These are phyloP conservation scores for Ballota nigra DNA, from an alignment of 257 asterid genomes.

Conservation along the genomic window DNA sequence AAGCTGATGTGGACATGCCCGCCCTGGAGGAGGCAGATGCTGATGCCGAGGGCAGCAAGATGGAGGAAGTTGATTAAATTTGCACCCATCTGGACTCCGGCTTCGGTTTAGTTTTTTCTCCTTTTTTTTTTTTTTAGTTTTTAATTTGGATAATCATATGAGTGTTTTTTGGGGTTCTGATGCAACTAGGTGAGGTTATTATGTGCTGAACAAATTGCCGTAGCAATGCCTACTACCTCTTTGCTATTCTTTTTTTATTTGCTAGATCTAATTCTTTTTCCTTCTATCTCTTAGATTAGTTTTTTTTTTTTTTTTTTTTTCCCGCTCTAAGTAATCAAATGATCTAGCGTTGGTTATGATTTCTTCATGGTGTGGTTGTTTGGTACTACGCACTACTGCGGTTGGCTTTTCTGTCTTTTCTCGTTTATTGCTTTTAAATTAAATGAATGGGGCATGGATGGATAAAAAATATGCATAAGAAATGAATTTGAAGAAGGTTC, in stretches of 20 bases:
- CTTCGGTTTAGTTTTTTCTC: background rate
- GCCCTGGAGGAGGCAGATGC: conserved; percentile 55
- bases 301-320: no score
- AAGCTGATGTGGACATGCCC: conserved; percentile 58
- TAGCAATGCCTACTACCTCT: background rate
- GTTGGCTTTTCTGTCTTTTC: no score
- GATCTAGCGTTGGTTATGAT: background rate
- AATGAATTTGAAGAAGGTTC: no score
- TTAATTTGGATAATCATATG: background rate
- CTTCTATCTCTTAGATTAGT: background rate
- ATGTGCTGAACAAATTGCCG: background rate
- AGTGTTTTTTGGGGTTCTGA: background rate
- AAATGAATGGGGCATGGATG: no score
- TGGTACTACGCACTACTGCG: no score
- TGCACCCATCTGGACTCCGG: background rate
- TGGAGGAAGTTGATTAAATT: conserved; percentile 67
- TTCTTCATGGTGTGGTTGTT: background rate
- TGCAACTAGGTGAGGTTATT: background rate
- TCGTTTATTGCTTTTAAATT: no score
- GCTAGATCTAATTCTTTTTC: background rate
- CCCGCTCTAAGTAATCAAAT: background rate
- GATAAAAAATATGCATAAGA: no score
- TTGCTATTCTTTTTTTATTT: background rate
- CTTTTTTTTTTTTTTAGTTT: background rate
- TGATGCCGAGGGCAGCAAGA: conserved; percentile 71